Conservation (phyloP, 2,329 filamentous ascomycete genomes). For the Pochonia chlamydosporia region DNA sequence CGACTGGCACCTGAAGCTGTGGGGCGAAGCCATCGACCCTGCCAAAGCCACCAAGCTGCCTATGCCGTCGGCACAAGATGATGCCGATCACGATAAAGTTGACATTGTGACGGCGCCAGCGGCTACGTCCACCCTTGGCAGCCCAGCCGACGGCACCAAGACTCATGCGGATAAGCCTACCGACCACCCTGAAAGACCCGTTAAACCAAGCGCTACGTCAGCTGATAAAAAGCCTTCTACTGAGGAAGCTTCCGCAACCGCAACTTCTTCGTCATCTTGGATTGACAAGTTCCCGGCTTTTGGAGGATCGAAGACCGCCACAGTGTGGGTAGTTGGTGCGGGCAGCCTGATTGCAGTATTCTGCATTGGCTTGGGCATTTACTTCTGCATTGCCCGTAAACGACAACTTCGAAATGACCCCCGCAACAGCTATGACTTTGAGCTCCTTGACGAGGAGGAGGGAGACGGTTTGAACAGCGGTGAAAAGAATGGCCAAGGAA, state of each 20-base stretch:
- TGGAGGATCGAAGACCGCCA: conserved; percentile 78
- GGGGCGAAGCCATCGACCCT: conserved; percentile 81
- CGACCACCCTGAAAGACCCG: conserved; percentile 60
- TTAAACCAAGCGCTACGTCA: conserved; percentile 31
- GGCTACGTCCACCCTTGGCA: conserved; percentile 39
- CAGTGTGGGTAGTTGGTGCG: conserved; percentile 89
- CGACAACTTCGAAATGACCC: conserved; percentile 68
- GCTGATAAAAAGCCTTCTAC: background rate
- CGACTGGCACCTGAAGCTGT: conserved; percentile 92
- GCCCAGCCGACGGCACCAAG: conserved; percentile 36
- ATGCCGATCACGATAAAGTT: conserved; percentile 70
- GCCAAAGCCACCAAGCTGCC: conserved; percentile 69
- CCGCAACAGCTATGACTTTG: conserved; percentile 87
- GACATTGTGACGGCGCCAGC: conserved; percentile 32
- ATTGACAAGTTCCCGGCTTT: conserved; percentile 89
- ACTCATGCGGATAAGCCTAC: conserved; percentile 39
- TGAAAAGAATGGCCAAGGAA: conserved; percentile 39
- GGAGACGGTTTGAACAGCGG: conserved; percentile 46
- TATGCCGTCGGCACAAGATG: conserved; percentile 76
- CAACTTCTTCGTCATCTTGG: conserved; percentile 53
- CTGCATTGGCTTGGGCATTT: conserved; percentile 72
- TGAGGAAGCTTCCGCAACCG: background rate
- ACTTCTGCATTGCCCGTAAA: conserved; percentile 73
- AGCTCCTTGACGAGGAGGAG: conserved; percentile 82
- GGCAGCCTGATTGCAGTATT: conserved; percentile 80